These are phyloP conservation scores for Xylaria sp. DNA, from an alignment of 2,329 filamentous ascomycete genomes.

Conservation along the genomic window DNA sequence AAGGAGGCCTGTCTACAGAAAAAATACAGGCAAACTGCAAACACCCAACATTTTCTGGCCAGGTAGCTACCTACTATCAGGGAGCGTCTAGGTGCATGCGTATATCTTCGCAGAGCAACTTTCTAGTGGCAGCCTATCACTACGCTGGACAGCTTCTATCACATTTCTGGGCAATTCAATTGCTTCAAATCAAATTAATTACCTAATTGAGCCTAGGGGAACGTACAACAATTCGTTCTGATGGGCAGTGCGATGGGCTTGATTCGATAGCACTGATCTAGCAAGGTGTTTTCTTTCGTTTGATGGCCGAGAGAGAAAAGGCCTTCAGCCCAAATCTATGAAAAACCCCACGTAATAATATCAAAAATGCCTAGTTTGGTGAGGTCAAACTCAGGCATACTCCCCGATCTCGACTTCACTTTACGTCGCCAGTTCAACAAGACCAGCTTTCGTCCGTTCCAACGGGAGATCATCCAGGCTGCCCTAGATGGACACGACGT, in stretches of 20 bases:
- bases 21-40: too few relatives aligned
- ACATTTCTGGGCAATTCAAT: not conserved
- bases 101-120: not conserved
- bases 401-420: slow-evolving; percentile 70
- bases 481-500: slow-evolving; percentile 87
- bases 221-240: not conserved
- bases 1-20: not conserved
- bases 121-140: not conserved
- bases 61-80: too few relatives aligned
- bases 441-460: slow-evolving; percentile 71
- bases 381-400: slow-evolving; percentile 47
- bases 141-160: not conserved
- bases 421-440: slow-evolving; percentile 73
- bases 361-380: slow-evolving; percentile 46
- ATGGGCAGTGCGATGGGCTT: not conserved
- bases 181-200: slow-evolving; percentile 1
- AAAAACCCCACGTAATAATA: not conserved
- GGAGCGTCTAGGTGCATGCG: not conserved
- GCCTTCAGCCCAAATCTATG: not conserved
- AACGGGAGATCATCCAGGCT: slow-evolving; percentile 87
- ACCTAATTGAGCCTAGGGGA: slow-evolving; percentile 10
- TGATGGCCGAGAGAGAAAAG: slow-evolving; percentile 2
- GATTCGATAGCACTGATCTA: not conserved
- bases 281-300: not conserved
- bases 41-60: too few relatives aligned